A percentile compares a stretch with the other conserved stretches of the same genome.
These are phyloP conservation scores for Saccharomyces hybrid DNA, from an alignment of 1,139 yeast species.

Conservation along the genomic window DNA sequence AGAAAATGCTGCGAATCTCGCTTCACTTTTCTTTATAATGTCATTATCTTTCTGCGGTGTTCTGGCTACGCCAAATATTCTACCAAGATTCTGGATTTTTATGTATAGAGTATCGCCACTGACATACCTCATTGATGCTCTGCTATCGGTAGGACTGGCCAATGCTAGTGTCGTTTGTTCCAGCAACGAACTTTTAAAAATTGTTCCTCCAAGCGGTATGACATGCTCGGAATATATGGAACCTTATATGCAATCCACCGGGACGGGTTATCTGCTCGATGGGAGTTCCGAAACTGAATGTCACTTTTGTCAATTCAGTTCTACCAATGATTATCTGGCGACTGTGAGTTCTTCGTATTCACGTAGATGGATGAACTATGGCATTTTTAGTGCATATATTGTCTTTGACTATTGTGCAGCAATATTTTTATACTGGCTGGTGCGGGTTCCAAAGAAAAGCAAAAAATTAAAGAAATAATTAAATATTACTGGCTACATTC, in stretches of 20 bases:
- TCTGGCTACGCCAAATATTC: slow-evolving; percentile 46
- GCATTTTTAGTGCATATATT: slow-evolving; percentile 38
- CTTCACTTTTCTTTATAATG: slow-evolving; percentile 54
- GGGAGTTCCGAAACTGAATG: slow-evolving; percentile 39
- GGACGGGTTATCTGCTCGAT: slow-evolving; percentile 46
- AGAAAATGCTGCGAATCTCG: slow-evolving; percentile 62
- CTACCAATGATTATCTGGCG: slow-evolving; percentile 44
- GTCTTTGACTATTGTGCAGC: slow-evolving; percentile 45
- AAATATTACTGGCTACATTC: no score
- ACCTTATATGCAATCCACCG: slow-evolving; percentile 37
- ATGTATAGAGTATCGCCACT: slow-evolving; percentile 55
- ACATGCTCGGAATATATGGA: slow-evolving; percentile 48
- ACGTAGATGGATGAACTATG: slow-evolving; percentile 58
- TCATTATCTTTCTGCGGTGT: slow-evolving; percentile 75
- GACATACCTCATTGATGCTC: slow-evolving; percentile 46
- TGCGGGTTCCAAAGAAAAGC: slow-evolving; percentile 54
- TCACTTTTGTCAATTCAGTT: slow-evolving; percentile 40
- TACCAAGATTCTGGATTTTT: slow-evolving; percentile 54
- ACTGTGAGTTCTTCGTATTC: slow-evolving; percentile 37
- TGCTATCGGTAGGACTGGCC: slow-evolving; percentile 45
- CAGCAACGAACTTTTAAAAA: slow-evolving; percentile 36
- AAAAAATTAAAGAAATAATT: slow-evolving; percentile 4
- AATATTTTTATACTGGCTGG: slow-evolving; percentile 56
- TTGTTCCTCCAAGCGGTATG: slow-evolving; percentile 40
- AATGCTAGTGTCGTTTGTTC: slow-evolving; percentile 41